Evolutionary conservation across 169 alveolate genomes (phyloP).

Genomic region (Plasmodium cynomolgi): DNA sequence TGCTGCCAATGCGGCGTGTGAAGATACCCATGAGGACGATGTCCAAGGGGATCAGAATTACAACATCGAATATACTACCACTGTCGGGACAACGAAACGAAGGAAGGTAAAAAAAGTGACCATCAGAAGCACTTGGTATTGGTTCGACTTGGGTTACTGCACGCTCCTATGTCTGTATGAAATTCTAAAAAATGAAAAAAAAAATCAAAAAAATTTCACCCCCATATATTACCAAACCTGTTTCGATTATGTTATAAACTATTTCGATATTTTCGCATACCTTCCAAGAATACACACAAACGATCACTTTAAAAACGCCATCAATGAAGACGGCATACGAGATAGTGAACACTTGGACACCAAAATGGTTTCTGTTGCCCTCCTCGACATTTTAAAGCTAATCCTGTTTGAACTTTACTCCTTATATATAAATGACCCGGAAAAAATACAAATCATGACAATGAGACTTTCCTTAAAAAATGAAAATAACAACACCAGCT

Average conservation of each 20-base stretch:
- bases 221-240: slow-evolving; percentile 52
- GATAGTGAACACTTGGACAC: slow-evolving; percentile 22
- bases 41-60: not conserved
- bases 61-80: not conserved
- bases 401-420: slow-evolving; percentile 24
- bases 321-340: slow-evolving; percentile 31
- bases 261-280: slow-evolving; percentile 30
- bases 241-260: slow-evolving; percentile 43
- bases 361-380: not conserved
- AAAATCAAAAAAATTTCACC: slow-evolving; percentile 46
- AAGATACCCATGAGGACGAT: not conserved
- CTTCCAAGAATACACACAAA: slow-evolving; percentile 53
- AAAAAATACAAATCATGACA: slow-evolving; percentile 68
- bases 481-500: slow-evolving; percentile 34
- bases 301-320: slow-evolving; percentile 8
- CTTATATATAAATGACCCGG: slow-evolving; percentile 48
- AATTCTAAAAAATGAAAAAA: slow-evolving; percentile 69
- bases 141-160: slow-evolving; percentile 71
- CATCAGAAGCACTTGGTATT: slow-evolving; percentile 45
- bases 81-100: not conserved
- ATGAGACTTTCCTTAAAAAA: slow-evolving; percentile 71
- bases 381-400: slow-evolving; percentile 43
- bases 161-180: slow-evolving; percentile 58
- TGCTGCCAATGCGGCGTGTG: not conserved
- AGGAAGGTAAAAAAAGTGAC: not conserved